Evolutionary conservation across 2,329 filamentous ascomycete species (phyloP).

Genomic region (Cadophora luteo-olivacea): DNA sequence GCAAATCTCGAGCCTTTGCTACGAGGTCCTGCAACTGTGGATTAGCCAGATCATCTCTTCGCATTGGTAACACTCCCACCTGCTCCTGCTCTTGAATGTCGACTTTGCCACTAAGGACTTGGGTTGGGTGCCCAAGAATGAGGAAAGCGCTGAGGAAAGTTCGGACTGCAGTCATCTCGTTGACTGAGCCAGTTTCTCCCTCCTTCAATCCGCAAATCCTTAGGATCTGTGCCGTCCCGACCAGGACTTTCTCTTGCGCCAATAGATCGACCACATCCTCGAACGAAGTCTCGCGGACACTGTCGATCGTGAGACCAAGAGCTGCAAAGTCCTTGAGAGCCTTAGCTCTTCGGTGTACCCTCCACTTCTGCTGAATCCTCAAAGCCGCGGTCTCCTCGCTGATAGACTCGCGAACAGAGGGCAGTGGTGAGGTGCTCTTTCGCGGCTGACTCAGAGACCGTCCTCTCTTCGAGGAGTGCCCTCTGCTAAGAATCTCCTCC

Average conservation of each 20-base stretch:
- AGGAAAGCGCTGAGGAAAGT: slow-evolving; percentile 83
- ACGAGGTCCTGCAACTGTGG: slow-evolving; percentile 74
- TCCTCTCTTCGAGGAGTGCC: slow-evolving; percentile 57
- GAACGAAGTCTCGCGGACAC: slow-evolving; percentile 73
- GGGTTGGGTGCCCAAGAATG: slow-evolving; percentile 78
- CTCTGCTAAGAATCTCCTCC: slow-evolving; percentile 64
- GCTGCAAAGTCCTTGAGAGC: slow-evolving; percentile 70
- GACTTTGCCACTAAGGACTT: slow-evolving; percentile 78
- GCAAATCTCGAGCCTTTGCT: slow-evolving; percentile 76
- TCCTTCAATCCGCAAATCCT: slow-evolving; percentile 74
- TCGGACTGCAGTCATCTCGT: slow-evolving; percentile 73
- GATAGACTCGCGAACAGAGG: slow-evolving; percentile 55
- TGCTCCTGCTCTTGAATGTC: slow-evolving; percentile 63
- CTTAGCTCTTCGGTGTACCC: slow-evolving; percentile 60
- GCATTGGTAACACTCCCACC: slow-evolving; percentile 55
- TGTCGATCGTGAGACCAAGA: slow-evolving; percentile 73
- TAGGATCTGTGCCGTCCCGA: slow-evolving; percentile 70
- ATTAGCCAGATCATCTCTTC: slow-evolving; percentile 62
- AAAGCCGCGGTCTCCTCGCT: slow-evolving; percentile 67
- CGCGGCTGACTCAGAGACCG: slow-evolving; percentile 60
- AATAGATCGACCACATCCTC: slow-evolving; percentile 76
- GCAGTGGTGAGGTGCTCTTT: slow-evolving; percentile 57
- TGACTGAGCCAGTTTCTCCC: slow-evolving; percentile 65
- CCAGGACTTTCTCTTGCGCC: slow-evolving; percentile 69
- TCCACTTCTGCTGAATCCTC: slow-evolving; percentile 76